A percentile compares a stretch with the other conserved stretches of the same genome.
phyloP scores from a whole-genome alignment of 306 rosid species.

The Malus asiatica region DNA sequence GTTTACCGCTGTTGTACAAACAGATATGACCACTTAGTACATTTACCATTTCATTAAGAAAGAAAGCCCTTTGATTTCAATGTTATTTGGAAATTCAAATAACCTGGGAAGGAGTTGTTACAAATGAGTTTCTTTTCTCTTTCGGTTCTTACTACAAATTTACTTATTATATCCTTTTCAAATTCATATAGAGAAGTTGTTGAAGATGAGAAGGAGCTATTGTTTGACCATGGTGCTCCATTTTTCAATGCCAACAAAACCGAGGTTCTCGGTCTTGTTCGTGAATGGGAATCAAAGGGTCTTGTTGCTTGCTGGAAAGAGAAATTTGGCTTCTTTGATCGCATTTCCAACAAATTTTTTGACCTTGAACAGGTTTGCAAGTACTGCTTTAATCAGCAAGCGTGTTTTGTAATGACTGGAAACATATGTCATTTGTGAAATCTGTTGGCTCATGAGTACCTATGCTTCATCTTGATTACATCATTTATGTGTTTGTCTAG shows the following conservation, averaged over 20 bases:
- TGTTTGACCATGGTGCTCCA: constrained; percentile 89
- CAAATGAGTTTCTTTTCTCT: background rate
- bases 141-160: background rate
- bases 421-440: background rate
- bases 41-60: background rate
- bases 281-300: constrained; percentile 74
- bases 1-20: background rate
- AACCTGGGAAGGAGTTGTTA: background rate
- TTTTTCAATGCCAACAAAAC: constrained; percentile 56
- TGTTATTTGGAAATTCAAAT: background rate
- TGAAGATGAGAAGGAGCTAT: constrained; percentile 78
- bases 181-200: constrained; percentile 45
- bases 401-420: background rate
- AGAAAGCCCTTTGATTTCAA: background rate
- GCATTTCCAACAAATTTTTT: constrained; percentile 41
- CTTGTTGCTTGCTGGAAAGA: constrained; percentile 79
- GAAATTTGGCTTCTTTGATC: constrained; percentile 63
- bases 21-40: background rate
- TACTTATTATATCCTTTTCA: background rate
- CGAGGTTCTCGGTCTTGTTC: constrained; percentile 45
- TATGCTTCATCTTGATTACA: background rate
- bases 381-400: background rate
- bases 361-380: constrained; percentile 52
- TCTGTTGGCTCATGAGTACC: background rate
- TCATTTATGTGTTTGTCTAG: background rate